Conservation (phyloP, 83 land plant genomes). For the Isoetes engelmannii region DNA sequence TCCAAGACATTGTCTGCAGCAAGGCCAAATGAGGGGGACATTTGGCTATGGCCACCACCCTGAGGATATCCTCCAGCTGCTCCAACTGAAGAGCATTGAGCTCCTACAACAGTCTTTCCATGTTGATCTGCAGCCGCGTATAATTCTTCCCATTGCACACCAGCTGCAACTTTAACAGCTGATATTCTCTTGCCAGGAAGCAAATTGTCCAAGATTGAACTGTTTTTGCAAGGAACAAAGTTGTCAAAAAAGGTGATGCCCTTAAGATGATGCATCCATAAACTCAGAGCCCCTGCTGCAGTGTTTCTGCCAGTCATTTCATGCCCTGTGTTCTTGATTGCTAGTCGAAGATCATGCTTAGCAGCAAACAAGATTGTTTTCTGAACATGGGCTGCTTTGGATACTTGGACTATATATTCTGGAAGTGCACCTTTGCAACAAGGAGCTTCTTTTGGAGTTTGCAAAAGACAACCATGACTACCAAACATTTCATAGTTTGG, state of each 20-base stretch:
- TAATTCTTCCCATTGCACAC: background rate
- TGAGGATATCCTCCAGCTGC: slow-evolving; percentile 14
- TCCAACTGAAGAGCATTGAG: slow-evolving; percentile 7
- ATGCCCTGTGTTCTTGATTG: slow-evolving; percentile 3
- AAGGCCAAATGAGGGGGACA: slow-evolving; percentile 11
- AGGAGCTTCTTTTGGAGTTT: background rate
- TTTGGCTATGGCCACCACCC: slow-evolving; percentile 17
- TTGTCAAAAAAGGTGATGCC: background rate
- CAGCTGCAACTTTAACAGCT: slow-evolving; percentile 1
- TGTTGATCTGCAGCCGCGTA: background rate
- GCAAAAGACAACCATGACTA: background rate
- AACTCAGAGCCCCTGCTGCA: background rate
- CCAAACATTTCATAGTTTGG: background rate
- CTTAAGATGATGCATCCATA: slow-evolving; percentile 8
- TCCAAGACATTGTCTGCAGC: slow-evolving; percentile 19
- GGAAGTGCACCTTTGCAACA: slow-evolving; percentile 6
- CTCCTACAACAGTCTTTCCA: slow-evolving; percentile 1
- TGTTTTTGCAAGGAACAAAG: background rate
- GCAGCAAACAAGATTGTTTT: background rate
- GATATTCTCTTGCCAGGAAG: background rate
- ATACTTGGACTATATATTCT: background rate
- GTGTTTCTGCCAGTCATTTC: background rate
- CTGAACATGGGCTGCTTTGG: background rate
- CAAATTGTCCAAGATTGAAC: too few species aligned
- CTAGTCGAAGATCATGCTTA: background rate